Conservation (phyloP, 148 eudicot genomes). For the Rhododendron ferrugineum region DNA sequence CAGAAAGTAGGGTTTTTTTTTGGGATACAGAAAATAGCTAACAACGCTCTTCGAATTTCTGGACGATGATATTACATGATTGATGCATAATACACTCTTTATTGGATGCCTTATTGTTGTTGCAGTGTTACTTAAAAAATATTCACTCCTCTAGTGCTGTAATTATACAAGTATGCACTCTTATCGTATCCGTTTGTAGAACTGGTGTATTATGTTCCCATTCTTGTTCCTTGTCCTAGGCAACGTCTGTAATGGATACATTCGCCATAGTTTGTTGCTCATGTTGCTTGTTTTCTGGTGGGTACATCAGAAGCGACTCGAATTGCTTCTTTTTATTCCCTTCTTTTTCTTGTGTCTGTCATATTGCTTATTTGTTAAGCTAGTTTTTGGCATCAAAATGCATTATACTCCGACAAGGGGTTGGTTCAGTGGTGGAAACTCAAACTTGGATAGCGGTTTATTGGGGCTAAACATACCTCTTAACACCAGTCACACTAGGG, state of each 20-base stretch:
- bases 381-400: background rate
- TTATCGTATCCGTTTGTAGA: background rate
- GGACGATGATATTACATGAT: background rate
- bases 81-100: background rate
- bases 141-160: background rate
- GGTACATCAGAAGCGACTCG: background rate
- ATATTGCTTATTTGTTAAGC: background rate
- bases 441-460: background rate
- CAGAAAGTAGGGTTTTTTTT: too few species aligned
- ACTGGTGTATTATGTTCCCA: background rate
- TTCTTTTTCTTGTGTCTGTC: background rate
- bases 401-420: background rate
- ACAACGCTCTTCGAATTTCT: too few species aligned
- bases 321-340: background rate
- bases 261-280: background rate
- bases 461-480: background rate
- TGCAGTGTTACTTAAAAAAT: background rate
- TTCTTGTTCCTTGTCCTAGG: background rate
- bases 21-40: too few species aligned
- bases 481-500: background rate
- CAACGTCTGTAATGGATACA: background rate
- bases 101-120: background rate
- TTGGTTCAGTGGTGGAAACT: too few species aligned
- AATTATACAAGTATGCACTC: background rate
- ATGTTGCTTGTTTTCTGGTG: background rate